Percentiles rank a stretch among this genome's conserved stretches.
Conservation (phyloP, 1,284 basidiomycete species). For the Somion occarium region DNA sequence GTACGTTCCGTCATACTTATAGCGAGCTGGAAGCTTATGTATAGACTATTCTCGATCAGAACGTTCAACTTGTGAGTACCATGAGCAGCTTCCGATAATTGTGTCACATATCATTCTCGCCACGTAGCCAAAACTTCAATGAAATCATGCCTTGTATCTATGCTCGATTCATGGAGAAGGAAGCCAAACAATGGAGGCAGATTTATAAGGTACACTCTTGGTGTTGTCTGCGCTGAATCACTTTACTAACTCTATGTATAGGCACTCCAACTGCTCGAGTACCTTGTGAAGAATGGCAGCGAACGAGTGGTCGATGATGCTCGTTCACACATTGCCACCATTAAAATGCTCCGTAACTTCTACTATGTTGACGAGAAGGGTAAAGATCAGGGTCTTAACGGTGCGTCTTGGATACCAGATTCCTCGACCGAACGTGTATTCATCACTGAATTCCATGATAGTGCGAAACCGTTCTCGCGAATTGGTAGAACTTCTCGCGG, state of each 20-base stretch:
- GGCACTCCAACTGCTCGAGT: conserved; percentile 93
- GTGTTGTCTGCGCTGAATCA: neutral
- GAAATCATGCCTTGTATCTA: conserved; percentile 99
- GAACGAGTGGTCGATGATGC: conserved; percentile 98
- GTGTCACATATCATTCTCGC: conserved; percentile 1
- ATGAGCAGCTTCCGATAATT: conserved; percentile 75
- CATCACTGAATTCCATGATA: conserved; percentile 27
- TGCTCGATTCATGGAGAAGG: conserved; percentile 93
- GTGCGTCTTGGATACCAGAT: conserved; percentile 37
- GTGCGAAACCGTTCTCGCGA: conserved; percentile 95
- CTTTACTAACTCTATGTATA: conserved; percentile 24
- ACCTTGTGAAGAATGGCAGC: conserved; percentile 96
- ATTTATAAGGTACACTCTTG: conserved; percentile 83
- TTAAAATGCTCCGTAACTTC: conserved; percentile 98
- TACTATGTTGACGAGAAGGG: conserved; percentile 99
- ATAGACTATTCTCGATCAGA: conserved; percentile 32
- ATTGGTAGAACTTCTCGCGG: conserved; percentile 83
- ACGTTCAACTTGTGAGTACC: conserved; percentile 92
- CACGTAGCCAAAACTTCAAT: conserved; percentile 89
- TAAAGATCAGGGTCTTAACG: conserved; percentile 98
- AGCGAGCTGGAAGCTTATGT: neutral
- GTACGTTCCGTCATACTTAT: conserved; percentile 41
- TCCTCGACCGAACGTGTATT: neutral
- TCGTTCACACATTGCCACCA: conserved; percentile 88
- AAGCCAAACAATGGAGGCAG: conserved; percentile 96